phyloP scores from a whole-genome alignment of 306 rosid genomes.

The Trichosanthes truncata region DNA sequence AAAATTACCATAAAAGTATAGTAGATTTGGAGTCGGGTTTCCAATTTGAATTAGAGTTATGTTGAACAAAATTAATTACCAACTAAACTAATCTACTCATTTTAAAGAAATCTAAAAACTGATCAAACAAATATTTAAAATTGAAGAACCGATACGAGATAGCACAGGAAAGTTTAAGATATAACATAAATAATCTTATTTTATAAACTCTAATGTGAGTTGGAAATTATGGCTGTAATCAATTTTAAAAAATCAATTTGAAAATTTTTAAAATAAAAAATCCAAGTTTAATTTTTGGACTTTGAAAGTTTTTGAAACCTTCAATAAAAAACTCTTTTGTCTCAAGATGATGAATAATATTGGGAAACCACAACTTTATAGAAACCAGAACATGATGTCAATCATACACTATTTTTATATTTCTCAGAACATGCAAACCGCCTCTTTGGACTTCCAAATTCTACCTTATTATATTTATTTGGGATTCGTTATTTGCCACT shows the following conservation, averaged over 20 bases:
- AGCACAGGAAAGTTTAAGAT: no score
- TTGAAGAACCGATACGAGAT: no score
- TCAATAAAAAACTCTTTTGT: neutral
- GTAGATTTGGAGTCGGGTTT: no score
- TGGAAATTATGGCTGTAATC: neutral
- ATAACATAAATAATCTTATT: no score
- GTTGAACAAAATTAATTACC: no score
- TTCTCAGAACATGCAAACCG: neutral
- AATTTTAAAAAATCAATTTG: neutral
- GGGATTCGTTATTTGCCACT: neutral
- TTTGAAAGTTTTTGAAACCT: neutral
- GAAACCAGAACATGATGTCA: neutral
- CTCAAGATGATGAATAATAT: neutral
- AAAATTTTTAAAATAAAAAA: neutral
- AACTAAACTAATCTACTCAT: no score
- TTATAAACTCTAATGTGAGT: no score
- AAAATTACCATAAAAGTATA: no score
- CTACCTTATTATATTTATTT: neutral
- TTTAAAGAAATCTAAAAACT: no score
- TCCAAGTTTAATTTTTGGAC: neutral
- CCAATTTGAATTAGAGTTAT: no score
- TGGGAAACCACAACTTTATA: slow-evolving; percentile 6
- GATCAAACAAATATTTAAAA: no score
- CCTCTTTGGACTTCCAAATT: neutral
- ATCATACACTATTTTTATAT: neutral